These are phyloP conservation scores for Canavalia gladiata DNA, from an alignment of 306 rosid species.

Conservation along the genomic window DNA sequence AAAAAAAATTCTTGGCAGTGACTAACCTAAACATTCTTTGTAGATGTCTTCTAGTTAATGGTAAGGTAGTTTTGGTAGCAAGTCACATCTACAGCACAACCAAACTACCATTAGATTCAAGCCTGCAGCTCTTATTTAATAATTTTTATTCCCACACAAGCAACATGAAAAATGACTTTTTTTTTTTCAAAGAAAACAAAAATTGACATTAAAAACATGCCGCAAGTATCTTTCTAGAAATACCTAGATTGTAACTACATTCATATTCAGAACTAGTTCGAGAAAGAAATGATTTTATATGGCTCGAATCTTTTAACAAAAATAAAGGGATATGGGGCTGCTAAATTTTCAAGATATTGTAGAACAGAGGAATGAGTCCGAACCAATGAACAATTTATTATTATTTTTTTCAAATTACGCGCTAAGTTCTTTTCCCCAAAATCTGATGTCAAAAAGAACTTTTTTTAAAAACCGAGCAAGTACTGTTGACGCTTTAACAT, in stretches of 20 bases:
- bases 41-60: background rate
- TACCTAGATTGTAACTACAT: background rate
- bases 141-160: background rate
- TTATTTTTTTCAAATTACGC: background rate
- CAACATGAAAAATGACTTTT: background rate
- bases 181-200: no score
- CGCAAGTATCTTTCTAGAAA: no score
- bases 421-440: background rate
- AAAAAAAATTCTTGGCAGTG: background rate
- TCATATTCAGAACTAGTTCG: background rate
- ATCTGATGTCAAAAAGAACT: background rate
- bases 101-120: background rate
- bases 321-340: background rate
- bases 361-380: background rate
- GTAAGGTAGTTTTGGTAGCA: background rate
- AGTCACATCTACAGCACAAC: background rate
- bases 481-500: background rate
- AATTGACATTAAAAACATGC: background rate
- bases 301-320: background rate
- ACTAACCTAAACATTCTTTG: background rate
- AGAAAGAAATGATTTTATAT: background rate
- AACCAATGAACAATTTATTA: background rate
- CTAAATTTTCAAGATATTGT: background rate
- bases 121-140: background rate
- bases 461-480: background rate